phyloP scores from a whole-genome alignment of 1,139 yeast genomes.

The Magnusiomyces ingens region DNA sequence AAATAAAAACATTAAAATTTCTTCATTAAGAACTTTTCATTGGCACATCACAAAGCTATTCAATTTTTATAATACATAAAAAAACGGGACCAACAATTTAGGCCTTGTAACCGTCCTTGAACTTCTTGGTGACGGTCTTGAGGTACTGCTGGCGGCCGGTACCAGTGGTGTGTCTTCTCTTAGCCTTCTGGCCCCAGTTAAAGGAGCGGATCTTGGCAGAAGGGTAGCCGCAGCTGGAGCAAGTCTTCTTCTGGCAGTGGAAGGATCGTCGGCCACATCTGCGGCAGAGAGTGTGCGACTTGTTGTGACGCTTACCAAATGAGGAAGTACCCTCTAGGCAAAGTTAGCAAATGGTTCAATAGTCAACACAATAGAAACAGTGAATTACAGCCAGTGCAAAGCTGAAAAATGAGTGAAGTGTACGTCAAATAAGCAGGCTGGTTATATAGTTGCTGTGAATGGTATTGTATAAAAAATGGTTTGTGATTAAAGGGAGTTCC shows the following conservation, averaged over 20 bases:
- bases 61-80: neutral
- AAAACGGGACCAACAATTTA: constrained; percentile 36
- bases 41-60: neutral
- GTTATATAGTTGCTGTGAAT: too few species aligned
- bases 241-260: constrained; percentile 99
- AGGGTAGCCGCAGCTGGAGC: constrained; percentile 99
- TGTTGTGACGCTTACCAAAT: constrained; percentile 99
- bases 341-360: neutral
- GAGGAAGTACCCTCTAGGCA: constrained; percentile 97
- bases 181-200: constrained; percentile 99
- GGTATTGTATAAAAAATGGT: too few species aligned
- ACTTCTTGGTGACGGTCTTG: constrained; percentile 94
- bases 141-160: constrained; percentile 99
- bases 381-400: too few species aligned
- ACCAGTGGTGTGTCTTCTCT: constrained; percentile 99
- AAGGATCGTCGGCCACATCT: constrained; percentile 99
- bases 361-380: too few species aligned
- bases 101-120: constrained; percentile 98
- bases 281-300: constrained; percentile 98
- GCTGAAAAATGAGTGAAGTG: too few species aligned
- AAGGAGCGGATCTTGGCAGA: constrained; percentile 91
- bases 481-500: too few species aligned
- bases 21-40: too few species aligned
- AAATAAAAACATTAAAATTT: too few species aligned
- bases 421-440: too few species aligned